phyloP scores from a whole-genome alignment of 2,329 filamentous ascomycete genomes.

The Fonsecaea pedrosoi region DNA sequence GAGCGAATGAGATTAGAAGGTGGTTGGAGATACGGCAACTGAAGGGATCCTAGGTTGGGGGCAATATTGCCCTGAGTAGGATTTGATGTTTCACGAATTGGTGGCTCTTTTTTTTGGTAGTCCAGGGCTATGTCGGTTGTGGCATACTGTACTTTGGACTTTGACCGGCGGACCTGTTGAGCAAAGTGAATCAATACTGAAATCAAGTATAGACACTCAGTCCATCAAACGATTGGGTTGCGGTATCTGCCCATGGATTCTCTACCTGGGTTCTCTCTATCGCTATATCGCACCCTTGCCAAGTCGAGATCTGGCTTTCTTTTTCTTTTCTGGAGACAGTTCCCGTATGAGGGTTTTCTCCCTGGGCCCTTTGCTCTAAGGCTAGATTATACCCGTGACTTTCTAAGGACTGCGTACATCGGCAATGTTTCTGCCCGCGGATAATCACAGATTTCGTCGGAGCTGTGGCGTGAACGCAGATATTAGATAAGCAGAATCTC shows the following conservation, averaged over 20 bases:
- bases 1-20: conserved; percentile 82
- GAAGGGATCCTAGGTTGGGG: not conserved
- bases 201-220: not conserved
- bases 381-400: not conserved
- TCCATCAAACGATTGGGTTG: not conserved
- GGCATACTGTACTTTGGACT: conserved; percentile 7
- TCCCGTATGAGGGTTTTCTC: not conserved
- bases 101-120: not conserved
- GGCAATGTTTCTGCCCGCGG: not conserved
- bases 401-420: too few species aligned
- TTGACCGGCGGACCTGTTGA: not conserved
- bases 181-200: not conserved
- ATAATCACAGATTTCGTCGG: not conserved
- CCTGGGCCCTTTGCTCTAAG: not conserved
- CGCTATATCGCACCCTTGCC: not conserved
- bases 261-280: not conserved
- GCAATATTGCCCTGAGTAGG: not conserved
- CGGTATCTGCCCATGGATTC: not conserved
- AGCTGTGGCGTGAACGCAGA: not conserved
- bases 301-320: not conserved
- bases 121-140: not conserved
- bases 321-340: not conserved
- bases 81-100: conserved; percentile 10
- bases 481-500: not conserved
- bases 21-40: conserved; percentile 73